Percentiles rank a stretch among this genome's conserved stretches.
Conservation (phyloP, 2,329 filamentous ascomycete species). For the Dactylonectria estremocensis region DNA sequence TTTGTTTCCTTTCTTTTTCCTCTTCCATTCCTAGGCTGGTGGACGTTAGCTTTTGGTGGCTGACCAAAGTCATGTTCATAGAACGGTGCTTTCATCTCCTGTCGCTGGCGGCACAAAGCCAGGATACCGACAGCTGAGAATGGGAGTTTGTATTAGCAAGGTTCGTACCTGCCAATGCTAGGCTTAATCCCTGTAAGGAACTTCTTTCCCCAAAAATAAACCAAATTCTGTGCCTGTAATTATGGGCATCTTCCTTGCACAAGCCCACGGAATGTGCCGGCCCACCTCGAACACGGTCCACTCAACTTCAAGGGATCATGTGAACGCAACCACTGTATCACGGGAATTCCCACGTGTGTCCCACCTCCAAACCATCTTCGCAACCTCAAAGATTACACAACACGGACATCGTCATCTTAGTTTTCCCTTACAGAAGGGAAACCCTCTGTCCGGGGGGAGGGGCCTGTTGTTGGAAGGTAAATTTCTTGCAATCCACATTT, state of each 20-base stretch:
- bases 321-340: not conserved
- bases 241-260: slow-evolving; percentile 16
- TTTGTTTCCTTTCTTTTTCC: not conserved
- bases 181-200: slow-evolving; percentile 16
- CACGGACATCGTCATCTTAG: too few relatives aligned
- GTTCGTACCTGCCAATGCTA: not conserved
- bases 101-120: slow-evolving; percentile 5
- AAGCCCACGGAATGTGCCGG: not conserved
- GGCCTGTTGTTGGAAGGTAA: too few relatives aligned
- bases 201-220: slow-evolving; percentile 14
- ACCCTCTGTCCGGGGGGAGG: too few relatives aligned
- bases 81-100: slow-evolving; percentile 5
- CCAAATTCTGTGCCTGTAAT: slow-evolving; percentile 20
- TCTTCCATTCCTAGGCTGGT: not conserved
- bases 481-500: too few relatives aligned
- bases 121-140: slow-evolving; percentile 24
- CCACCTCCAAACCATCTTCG: too few relatives aligned
- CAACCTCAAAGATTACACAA: too few relatives aligned
- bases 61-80: not conserved
- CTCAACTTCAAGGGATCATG: not conserved
- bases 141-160: slow-evolving; percentile 14
- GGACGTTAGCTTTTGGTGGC: not conserved
- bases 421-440: too few relatives aligned
- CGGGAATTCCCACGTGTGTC: not conserved
- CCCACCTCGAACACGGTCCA: not conserved